Conservation (phyloP, 2,329 filamentous ascomycete species). For the Talaromyces sp. region DNA sequence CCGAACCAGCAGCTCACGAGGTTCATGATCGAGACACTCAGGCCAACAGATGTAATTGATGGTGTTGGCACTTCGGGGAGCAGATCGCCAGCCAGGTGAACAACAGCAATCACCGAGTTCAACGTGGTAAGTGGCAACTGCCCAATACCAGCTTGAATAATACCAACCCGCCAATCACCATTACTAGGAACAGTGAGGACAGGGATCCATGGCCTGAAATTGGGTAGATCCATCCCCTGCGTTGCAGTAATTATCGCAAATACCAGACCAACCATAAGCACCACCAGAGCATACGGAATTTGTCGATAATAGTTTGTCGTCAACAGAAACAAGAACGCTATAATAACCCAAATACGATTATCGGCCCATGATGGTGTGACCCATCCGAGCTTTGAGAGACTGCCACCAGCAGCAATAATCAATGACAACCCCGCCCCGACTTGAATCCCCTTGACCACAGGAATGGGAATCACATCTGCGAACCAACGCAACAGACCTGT, state of each 20-base stretch:
- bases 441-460: conserved; percentile 92
- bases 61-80: conserved; percentile 67
- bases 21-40: conserved; percentile 83
- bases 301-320: conserved; percentile 61
- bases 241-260: conserved; percentile 54
- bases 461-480: conserved; percentile 71
- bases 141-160: conserved; percentile 68
- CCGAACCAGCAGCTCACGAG: conserved; percentile 84
- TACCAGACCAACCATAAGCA: conserved; percentile 66
- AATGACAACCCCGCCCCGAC: conserved; percentile 84
- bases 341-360: conserved; percentile 73
- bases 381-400: conserved; percentile 67
- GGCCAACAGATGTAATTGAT: conserved; percentile 70
- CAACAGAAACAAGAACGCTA: conserved; percentile 68
- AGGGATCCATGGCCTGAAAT: conserved; percentile 61
- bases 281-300: conserved; percentile 73
- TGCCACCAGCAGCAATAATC: conserved; percentile 69
- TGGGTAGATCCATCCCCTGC: conserved; percentile 43
- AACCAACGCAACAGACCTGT: conserved; percentile 76
- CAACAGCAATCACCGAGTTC: conserved; percentile 87
- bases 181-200: conserved; percentile 46
- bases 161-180: conserved; percentile 51
- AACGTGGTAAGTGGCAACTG: conserved; percentile 88
- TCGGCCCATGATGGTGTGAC: conserved; percentile 63
- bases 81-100: conserved; percentile 72